A percentile compares a stretch with the other conserved stretches of the same genome.
phyloP scores from a whole-genome alignment of 495 filamentous ascomycete species.

The Amphirosellinia nigrospora region DNA sequence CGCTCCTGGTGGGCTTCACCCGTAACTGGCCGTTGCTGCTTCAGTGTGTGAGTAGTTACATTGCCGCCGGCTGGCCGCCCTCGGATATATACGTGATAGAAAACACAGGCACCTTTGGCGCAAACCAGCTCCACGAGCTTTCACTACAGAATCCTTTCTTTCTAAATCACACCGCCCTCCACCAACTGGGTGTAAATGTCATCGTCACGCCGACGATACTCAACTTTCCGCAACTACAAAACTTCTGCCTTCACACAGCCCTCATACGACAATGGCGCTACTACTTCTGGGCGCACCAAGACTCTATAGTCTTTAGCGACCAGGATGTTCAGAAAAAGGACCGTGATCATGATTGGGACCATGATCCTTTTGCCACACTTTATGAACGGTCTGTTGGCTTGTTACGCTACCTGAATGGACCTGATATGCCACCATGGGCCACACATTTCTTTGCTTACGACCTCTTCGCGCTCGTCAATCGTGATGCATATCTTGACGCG shows the following conservation, averaged over 20 bases:
- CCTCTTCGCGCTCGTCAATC: constrained; percentile 62
- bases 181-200: constrained; percentile 60
- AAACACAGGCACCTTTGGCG: constrained; percentile 65
- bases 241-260: constrained; percentile 59
- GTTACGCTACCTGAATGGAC: constrained; percentile 38
- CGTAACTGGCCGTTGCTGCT: constrained; percentile 63
- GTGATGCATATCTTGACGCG: constrained; percentile 54
- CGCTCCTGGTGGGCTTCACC: constrained; percentile 66
- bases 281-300: constrained; percentile 69
- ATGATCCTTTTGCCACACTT: constrained; percentile 53
- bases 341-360: constrained; percentile 44
- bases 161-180: constrained; percentile 61
- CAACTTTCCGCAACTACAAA: constrained; percentile 67
- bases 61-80: constrained; percentile 66
- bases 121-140: constrained; percentile 54
- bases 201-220: constrained; percentile 63
- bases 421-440: constrained; percentile 47
- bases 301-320: constrained; percentile 58
- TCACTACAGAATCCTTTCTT: constrained; percentile 68
- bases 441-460: constrained; percentile 63
- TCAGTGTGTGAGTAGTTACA: constrained; percentile 63
- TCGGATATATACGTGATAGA: constrained; percentile 66
- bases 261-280: constrained; percentile 56
- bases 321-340: constrained; percentile 51
- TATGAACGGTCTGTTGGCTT: constrained; percentile 48